Evolutionary conservation across 345 rosid species (phyloP).

Genomic region (Noccaea caerulescens): DNA sequence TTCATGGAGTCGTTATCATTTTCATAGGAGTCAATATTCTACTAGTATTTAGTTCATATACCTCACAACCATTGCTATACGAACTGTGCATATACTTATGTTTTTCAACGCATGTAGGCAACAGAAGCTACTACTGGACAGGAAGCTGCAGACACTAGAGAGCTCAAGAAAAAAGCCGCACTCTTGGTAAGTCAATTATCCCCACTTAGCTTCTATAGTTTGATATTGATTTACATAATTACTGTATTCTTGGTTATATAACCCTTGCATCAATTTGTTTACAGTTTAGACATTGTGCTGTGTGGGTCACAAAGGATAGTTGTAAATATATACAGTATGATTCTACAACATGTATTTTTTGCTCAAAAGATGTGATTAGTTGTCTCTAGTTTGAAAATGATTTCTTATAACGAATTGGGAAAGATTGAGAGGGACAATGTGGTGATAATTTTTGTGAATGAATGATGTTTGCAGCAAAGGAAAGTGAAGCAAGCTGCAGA

Average conservation of each 20-base stretch:
- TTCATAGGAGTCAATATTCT: not conserved
- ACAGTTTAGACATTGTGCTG: constrained; percentile 11
- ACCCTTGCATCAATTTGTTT: constrained; percentile 25
- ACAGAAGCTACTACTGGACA: constrained; percentile 12
- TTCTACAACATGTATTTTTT: not conserved
- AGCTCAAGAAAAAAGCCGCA: constrained; percentile 31
- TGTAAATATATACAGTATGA: not conserved
- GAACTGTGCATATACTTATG: constrained; percentile 12
- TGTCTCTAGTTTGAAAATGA: not conserved
- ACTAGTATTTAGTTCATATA: not conserved
- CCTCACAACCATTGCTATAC: not conserved
- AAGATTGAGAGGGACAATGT: not conserved
- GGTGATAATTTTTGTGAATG: not conserved
- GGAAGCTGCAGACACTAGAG: constrained; percentile 13
- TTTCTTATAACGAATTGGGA: not conserved
- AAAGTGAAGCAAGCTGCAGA: constrained; percentile 44
- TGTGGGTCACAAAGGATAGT: constrained; percentile 6
- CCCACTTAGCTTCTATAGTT: constrained; percentile 5
- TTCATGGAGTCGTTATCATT: constrained; percentile 11
- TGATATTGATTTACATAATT: constrained; percentile 7
- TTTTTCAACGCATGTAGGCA: constrained; percentile 31
- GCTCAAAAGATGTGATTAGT: not conserved
- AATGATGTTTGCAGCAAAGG: constrained; percentile 39
- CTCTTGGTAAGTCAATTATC: constrained; percentile 38
- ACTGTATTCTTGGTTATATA: constrained; percentile 2